These are phyloP conservation scores for Ceratobasidium sp. DNA, from an alignment of 1,284 basidiomycete genomes.

Conservation along the genomic window DNA sequence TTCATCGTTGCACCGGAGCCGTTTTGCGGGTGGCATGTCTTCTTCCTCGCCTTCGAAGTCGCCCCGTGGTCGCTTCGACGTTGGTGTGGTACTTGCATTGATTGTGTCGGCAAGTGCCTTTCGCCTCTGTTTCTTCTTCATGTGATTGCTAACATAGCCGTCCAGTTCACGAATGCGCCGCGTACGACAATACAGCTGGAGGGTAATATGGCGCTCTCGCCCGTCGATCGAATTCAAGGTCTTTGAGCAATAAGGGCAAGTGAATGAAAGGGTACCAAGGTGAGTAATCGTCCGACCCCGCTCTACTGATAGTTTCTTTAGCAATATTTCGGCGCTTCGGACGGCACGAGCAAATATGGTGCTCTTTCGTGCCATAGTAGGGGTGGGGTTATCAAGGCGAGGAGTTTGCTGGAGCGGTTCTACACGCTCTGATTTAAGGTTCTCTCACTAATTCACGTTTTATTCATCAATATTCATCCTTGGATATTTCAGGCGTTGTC, in stretches of 20 bases:
- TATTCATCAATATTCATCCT: too few relatives aligned
- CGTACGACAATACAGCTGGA: neutral
- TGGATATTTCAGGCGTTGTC: too few relatives aligned
- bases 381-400: too few relatives aligned
- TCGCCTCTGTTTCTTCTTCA: slow-evolving; percentile 2
- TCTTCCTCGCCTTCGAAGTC: neutral
- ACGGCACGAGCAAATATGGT: neutral
- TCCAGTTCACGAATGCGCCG: neutral
- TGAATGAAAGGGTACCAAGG: neutral
- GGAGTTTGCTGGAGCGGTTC: too few relatives aligned
- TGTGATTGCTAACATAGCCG: neutral
- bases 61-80: neutral
- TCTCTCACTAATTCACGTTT: too few relatives aligned
- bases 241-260: slow-evolving; percentile 4
- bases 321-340: neutral
- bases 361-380: too few relatives aligned
- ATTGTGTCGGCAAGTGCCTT: neutral
- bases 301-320: neutral
- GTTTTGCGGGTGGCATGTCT: neutral
- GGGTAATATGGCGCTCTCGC: neutral
- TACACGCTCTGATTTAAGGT: too few relatives aligned
- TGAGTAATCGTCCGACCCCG: neutral
- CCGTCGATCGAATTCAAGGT: neutral
- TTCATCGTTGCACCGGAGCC: neutral
- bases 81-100: neutral